Percentiles rank a stretch among this genome's conserved stretches.
phyloP scores from a whole-genome alignment of 441 rosid genomes.

The Breynia disticha region DNA sequence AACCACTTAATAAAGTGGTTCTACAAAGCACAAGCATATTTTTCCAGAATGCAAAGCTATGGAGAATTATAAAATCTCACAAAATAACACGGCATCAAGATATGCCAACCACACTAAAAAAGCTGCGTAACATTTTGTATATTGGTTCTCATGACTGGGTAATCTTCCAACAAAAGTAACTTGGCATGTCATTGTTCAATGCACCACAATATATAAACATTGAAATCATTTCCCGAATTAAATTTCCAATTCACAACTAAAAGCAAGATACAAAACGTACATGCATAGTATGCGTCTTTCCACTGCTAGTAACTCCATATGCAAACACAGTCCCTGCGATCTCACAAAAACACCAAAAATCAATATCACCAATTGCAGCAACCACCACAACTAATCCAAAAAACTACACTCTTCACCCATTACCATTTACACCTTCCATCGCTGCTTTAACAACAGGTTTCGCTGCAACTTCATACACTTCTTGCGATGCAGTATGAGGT shows the following conservation, averaged over 20 bases:
- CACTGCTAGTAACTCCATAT: constrained; percentile 99
- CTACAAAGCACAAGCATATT: not conserved
- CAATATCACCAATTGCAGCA: not conserved
- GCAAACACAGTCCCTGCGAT: constrained; percentile 95
- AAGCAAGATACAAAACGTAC: constrained; percentile 35
- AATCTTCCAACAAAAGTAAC: no score
- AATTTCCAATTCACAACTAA: not conserved
- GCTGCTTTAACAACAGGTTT: constrained; percentile 93
- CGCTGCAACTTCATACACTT: constrained; percentile 90
- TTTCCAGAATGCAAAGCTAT: not conserved
- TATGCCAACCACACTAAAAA: not conserved
- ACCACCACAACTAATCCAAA: not conserved
- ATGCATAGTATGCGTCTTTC: constrained; percentile 98
- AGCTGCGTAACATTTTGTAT: not conserved
- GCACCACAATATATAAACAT: not conserved
- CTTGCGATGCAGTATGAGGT: constrained; percentile 64
- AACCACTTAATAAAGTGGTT: not conserved
- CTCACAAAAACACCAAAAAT: constrained; percentile 1
- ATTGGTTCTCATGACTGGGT: not conserved
- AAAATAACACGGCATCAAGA: not conserved
- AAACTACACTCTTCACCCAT: constrained; percentile 11
- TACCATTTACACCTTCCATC: constrained; percentile 99
- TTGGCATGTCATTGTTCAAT: no score
- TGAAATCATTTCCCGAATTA: not conserved
- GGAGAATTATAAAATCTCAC: not conserved